Evolutionary conservation across 352 stramenopile species (phyloP).

Genomic region (Phytophthora cactorum): DNA sequence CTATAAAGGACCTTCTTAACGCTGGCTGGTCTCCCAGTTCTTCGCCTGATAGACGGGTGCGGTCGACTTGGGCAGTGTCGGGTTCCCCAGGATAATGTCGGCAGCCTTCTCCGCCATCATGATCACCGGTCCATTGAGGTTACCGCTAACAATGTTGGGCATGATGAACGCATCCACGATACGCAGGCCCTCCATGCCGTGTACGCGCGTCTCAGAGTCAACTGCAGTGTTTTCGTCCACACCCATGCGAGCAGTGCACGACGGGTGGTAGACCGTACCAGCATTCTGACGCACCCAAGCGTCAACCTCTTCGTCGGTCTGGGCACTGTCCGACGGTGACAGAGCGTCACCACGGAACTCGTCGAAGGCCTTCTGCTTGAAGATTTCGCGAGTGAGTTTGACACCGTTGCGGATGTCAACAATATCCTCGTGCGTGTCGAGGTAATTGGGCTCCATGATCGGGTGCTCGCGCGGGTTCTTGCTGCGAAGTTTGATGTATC

Average conservation of each 20-base stretch:
- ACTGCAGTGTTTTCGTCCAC: conserved; percentile 79
- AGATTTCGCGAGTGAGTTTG: conserved; percentile 80
- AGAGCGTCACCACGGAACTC: conserved; percentile 76
- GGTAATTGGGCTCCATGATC: conserved; percentile 88
- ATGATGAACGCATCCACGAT: conserved; percentile 94
- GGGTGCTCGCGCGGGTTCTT: conserved; percentile 66
- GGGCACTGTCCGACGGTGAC: conserved; percentile 54
- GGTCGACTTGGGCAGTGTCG: conserved; percentile 60
- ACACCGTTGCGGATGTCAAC: conserved; percentile 76
- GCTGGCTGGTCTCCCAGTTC: conserved; percentile 74
- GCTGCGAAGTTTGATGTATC: conserved; percentile 74
- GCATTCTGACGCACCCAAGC: conserved; percentile 78
- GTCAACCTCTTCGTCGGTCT: conserved; percentile 74
- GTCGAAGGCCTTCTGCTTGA: conserved; percentile 84
- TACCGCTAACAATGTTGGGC: conserved; percentile 93
- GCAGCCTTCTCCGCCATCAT: conserved; percentile 93
- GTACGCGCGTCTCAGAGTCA: conserved; percentile 80
- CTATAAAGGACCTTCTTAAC: conserved; percentile 38
- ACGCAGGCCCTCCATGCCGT: conserved; percentile 83
- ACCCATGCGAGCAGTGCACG: conserved; percentile 88
- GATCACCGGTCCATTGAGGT: conserved; percentile 92
- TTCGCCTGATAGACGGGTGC: conserved; percentile 66
- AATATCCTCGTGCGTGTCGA: conserved; percentile 70
- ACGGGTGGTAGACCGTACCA: conserved; percentile 86
- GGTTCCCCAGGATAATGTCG: conserved; percentile 86